Evolutionary conservation across 2,329 filamentous ascomycete species (phyloP).

Genomic region (Emydomyces testavorans): DNA sequence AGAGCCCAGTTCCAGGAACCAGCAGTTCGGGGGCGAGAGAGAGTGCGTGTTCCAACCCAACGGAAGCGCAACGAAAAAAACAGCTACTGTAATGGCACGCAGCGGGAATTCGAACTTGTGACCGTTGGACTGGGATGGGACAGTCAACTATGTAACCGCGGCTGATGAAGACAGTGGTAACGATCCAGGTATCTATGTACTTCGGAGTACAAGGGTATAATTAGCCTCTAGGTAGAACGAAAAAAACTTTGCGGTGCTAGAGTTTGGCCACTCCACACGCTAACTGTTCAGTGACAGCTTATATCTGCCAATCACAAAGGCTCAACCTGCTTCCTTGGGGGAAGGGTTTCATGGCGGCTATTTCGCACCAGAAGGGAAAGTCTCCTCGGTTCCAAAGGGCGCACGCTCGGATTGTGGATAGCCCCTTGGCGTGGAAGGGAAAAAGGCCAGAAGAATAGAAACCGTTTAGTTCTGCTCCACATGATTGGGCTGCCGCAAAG

Average conservation of each 20-base stretch:
- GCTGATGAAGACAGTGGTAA: background rate
- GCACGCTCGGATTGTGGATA: too few relatives aligned
- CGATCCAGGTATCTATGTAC: background rate
- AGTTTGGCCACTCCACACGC: too few relatives aligned
- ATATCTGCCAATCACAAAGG: too few relatives aligned
- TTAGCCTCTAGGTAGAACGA: too few relatives aligned
- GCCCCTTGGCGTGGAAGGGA: background rate
- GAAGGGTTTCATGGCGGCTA: too few relatives aligned
- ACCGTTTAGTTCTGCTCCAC: background rate
- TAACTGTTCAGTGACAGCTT: too few relatives aligned
- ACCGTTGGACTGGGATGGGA: background rate
- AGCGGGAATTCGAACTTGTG: background rate
- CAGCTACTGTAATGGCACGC: background rate
- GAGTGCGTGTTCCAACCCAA: too few relatives aligned
- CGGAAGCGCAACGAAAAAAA: background rate
- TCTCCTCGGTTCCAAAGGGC: too few relatives aligned
- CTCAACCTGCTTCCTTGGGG: too few relatives aligned
- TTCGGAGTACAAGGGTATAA: too few relatives aligned
- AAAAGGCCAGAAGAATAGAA: background rate
- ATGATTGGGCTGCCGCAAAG: conserved; percentile 1
- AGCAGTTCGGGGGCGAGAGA: conserved; percentile 3
- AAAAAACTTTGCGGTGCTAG: too few relatives aligned
- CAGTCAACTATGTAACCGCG: background rate
- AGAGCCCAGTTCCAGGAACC: conserved; percentile 7
- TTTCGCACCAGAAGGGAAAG: too few relatives aligned